Evolutionary conservation across 139 green algal genomes (phyloP), one percentile per base, ranked within the genome.

Genomic region (Micractinium conductrix): DNA sequence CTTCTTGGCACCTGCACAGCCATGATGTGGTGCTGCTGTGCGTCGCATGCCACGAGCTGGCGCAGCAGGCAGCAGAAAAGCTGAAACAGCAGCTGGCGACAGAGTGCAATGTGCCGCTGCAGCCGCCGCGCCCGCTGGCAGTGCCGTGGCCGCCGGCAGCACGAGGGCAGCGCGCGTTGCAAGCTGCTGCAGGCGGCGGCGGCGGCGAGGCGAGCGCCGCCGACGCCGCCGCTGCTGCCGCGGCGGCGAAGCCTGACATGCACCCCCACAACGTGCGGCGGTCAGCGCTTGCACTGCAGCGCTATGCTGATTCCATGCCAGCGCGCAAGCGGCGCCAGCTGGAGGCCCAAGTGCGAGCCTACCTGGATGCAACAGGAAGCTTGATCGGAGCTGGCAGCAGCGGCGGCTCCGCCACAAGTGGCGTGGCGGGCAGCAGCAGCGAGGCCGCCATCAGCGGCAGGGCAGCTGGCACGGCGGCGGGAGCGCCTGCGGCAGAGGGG

Each of bases 21-120:
- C 94, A 97, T 78, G 94, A 97, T 85, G 91, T 97, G n/a, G 91
- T 97, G 44, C 89, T 97, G 85, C 91, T 97, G 42, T 97, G 94
- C 83, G 85, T 82, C 26, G n/a, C 26, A 26, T 82, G 76, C 50
- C 74, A 81, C 35, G 74, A 81, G 74, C 37, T 69, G 74, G 74
- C 74, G 6, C 74, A 81, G 2, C 85, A 88, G 79, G 85, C 90
- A 0, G 90, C 94, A 21, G 94, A 97, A 71, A 35, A 28, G 2
- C 19, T 95, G 26, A 97, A 97, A 86, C 84, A 87, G 2, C 50
- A 85, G 16, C 53, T 97, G 0, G 89, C 93, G 14, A 16, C 26
- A 16, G 88, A 97, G 78, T 89, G 89, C 33, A 82, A 84, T 8
- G 74, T 97, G 6, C 94, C 94, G 5, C 86, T 97, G 63, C 71